Conservation (phyloP, 768 basidiomycete genomes). For the Kwoniella dejecticola region DNA sequence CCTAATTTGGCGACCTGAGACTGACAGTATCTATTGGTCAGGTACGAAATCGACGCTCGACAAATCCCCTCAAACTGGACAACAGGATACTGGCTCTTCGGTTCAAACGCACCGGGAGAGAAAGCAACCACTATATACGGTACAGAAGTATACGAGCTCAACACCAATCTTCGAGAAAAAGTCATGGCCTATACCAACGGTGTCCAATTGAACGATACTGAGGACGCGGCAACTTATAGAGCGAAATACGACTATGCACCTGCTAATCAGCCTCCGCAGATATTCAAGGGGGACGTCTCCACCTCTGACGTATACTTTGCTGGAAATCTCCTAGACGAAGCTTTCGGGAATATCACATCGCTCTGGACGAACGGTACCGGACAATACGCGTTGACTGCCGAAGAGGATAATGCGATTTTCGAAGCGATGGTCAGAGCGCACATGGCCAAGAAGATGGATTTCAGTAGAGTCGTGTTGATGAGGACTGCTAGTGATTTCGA, state of each 20-base stretch:
- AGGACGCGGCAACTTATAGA: constrained; percentile 51
- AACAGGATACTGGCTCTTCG: constrained; percentile 57
- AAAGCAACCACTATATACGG: constrained; percentile 55
- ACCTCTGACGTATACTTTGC: no score
- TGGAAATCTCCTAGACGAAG: no score
- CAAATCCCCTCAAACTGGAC: constrained; percentile 57
- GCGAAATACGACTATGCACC: no score
- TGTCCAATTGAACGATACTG: constrained; percentile 56
- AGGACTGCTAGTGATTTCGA: constrained; percentile 50
- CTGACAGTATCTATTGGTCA: no score
- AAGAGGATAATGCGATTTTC: constrained; percentile 59
- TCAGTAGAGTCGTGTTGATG: constrained; percentile 57
- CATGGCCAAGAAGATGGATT: constrained; percentile 55
- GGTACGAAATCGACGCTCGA: constrained; percentile 59
- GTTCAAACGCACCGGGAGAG: constrained; percentile 47
- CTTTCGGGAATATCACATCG: constrained; percentile 57
- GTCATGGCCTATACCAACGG: constrained; percentile 49
- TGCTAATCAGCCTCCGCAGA: no score
- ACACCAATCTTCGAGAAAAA: constrained; percentile 57
- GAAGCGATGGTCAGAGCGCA: constrained; percentile 57
- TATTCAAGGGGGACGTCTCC: no score
- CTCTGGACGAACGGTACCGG: constrained; percentile 52
- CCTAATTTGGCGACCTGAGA: no score
- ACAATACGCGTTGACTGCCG: constrained; percentile 33
- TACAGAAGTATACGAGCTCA: constrained; percentile 61